A percentile compares a stretch with the other conserved stretches of the same genome.
Conservation (phyloP, 176 grass and related monocot genomes). For the Alopecurus myosuroides region DNA sequence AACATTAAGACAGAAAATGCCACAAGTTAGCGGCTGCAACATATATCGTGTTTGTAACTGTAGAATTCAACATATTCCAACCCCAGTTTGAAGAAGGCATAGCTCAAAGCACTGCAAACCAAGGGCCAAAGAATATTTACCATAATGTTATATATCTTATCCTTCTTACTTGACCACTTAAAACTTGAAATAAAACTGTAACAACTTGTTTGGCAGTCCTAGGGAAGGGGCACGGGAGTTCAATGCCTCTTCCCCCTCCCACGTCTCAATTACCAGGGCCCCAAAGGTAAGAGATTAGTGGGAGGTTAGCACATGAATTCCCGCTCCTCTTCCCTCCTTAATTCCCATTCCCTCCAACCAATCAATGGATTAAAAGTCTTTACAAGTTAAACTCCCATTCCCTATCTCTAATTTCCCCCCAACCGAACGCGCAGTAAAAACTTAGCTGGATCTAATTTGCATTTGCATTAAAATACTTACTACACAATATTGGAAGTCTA, state of each 20-base stretch:
- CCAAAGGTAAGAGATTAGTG: too few species aligned
- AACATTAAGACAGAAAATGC: conserved; percentile 15
- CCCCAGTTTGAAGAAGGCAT: conserved; percentile 1
- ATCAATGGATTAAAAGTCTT: too few species aligned
- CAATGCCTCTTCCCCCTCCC: too few species aligned
- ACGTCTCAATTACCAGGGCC: too few species aligned
- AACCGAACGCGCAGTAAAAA: not conserved
- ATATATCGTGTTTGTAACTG: not conserved
- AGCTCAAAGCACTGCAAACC: conserved; percentile 2
- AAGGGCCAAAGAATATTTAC: not conserved
- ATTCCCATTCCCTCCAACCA: too few species aligned
- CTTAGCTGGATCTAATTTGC: not conserved
- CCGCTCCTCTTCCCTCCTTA: too few species aligned
- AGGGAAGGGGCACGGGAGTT: too few species aligned
- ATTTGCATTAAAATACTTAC: not conserved
- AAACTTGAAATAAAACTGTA: not conserved
- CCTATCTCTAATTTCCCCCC: too few species aligned
- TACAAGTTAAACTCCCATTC: too few species aligned
- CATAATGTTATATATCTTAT: not conserved
- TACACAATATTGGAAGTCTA: not conserved
- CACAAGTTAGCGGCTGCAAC: not conserved
- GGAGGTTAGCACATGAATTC: too few species aligned
- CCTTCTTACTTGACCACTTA: not conserved
- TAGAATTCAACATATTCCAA: not conserved
- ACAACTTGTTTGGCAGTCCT: not conserved